A percentile compares a stretch with the other conserved stretches of the same genome.
These are phyloP conservation scores for Pythium dissimile DNA, from an alignment of 352 stramenopile genomes.

Conservation along the genomic window DNA sequence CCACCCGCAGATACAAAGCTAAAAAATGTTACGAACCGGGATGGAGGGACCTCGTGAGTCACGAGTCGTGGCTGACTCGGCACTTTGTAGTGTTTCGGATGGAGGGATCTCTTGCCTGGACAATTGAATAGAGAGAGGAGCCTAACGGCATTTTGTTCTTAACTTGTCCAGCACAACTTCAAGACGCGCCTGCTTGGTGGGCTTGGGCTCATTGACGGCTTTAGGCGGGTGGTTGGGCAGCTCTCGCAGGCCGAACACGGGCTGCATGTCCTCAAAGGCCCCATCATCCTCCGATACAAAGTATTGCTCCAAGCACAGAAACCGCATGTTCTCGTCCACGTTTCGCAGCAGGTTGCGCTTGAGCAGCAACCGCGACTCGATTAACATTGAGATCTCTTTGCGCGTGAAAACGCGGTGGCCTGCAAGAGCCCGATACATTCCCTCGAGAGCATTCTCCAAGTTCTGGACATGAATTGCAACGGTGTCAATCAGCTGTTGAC, in stretches of 20 bases:
- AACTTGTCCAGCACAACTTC: constrained; percentile 31
- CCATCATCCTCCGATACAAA: constrained; percentile 39
- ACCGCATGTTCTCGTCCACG: constrained; percentile 53
- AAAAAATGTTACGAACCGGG: constrained; percentile 3
- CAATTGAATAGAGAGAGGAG: background rate
- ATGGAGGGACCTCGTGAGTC: background rate
- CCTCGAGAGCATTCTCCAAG: constrained; percentile 54
- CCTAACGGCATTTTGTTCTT: constrained; percentile 18
- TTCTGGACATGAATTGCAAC: constrained; percentile 32
- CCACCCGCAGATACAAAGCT: background rate
- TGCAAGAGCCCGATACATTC: constrained; percentile 39
- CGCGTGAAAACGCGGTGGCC: constrained; percentile 45
- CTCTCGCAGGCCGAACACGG: constrained; percentile 42
- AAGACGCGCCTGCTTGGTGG: constrained; percentile 23
- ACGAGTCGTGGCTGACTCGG: background rate
- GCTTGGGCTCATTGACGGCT: background rate
- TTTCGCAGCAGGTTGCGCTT: constrained; percentile 50
- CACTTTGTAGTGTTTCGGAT: background rate
- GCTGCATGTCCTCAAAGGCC: constrained; percentile 33
- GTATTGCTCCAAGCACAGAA: constrained; percentile 55
- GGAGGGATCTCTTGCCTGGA: background rate
- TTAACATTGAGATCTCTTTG: constrained; percentile 42
- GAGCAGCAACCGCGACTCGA: constrained; percentile 53
- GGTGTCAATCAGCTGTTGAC: background rate
- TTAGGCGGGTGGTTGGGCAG: constrained; percentile 46